Evolutionary conservation across 1,284 basidiomycete genomes (phyloP).

Genomic region (Tylopilus microsporus): DNA sequence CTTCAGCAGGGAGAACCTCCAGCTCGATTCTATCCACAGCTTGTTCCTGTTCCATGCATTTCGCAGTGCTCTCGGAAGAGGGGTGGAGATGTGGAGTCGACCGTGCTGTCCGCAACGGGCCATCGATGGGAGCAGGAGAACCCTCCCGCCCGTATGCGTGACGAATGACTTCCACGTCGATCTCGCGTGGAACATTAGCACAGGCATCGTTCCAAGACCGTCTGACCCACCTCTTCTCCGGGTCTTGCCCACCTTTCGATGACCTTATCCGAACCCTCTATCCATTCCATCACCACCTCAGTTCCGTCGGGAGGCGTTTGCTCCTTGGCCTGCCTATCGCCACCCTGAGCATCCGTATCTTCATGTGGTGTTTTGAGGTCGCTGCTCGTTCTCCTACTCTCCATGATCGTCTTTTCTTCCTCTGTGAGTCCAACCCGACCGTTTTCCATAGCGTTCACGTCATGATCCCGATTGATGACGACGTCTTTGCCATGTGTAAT

Average conservation of each 20-base stretch:
- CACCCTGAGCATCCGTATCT: constrained; percentile 11
- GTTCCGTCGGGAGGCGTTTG: constrained; percentile 44
- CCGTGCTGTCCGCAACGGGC: background rate
- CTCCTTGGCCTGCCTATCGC: constrained; percentile 17
- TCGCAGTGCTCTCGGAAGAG: constrained; percentile 2
- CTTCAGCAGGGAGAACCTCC: background rate
- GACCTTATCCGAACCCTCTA: constrained; percentile 64
- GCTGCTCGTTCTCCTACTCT: constrained; percentile 23
- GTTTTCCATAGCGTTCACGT: constrained; percentile 47
- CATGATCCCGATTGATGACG: constrained; percentile 69
- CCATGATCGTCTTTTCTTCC: constrained; percentile 33
- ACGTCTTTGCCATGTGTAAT: constrained; percentile 68
- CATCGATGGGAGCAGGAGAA: constrained; percentile 1
- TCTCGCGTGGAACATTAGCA: constrained; percentile 22
- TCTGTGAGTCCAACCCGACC: constrained; percentile 37
- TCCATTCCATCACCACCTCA: constrained; percentile 49
- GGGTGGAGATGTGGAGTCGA: constrained; percentile 13
- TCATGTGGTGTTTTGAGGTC: constrained; percentile 4
- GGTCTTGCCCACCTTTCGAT: constrained; percentile 26
- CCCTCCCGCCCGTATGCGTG: constrained; percentile 14
- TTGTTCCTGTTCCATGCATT: background rate
- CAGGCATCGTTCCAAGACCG: background rate
- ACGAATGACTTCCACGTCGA: constrained; percentile 26
- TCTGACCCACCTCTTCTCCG: constrained; percentile 28
- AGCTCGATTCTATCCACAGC: background rate